These are phyloP conservation scores for Chlorella sp. DNA, from an alignment of 139 green algal genomes.

Conservation along the genomic window DNA sequence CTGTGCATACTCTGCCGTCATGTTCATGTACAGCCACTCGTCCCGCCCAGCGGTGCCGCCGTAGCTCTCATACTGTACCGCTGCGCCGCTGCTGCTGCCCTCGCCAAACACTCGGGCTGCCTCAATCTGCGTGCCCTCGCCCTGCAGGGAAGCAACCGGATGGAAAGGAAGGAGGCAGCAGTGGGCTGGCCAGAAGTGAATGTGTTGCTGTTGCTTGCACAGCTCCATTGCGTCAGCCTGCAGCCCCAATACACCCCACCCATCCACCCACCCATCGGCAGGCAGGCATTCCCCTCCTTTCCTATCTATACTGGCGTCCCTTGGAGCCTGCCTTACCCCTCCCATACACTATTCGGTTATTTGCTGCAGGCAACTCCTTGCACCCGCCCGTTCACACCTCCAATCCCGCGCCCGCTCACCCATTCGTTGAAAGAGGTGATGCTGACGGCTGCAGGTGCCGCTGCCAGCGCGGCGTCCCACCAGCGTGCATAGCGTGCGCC, in stretches of 20 bases:
- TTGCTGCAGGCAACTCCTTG: not conserved
- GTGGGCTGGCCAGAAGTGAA: not conserved
- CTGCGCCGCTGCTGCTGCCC: not conserved
- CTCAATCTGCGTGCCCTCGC: conserved; percentile 32
- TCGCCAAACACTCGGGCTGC: not conserved
- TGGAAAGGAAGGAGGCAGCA: not conserved
- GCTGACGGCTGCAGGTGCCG: not conserved
- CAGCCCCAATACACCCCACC: not conserved
- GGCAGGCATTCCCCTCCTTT: not conserved
- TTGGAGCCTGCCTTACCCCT: too few relatives aligned
- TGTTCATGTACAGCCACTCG: conserved; percentile 8
- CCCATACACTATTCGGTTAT: not conserved
- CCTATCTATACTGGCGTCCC: not conserved
- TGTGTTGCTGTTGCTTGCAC: not conserved
- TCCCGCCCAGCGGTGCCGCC: not conserved
- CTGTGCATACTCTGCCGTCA: not conserved
- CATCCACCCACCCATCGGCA: too few relatives aligned
- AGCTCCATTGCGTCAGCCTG: not conserved
- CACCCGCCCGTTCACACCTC: not conserved
- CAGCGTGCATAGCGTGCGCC: not conserved
- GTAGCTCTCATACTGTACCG: not conserved
- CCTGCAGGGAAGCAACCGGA: not conserved
- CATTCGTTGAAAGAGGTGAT: conserved; percentile 33
- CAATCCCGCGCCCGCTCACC: not conserved
- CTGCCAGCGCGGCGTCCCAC: not conserved